Conservation (phyloP, 106 monocot species). For the Platanthera zijinensis region DNA sequence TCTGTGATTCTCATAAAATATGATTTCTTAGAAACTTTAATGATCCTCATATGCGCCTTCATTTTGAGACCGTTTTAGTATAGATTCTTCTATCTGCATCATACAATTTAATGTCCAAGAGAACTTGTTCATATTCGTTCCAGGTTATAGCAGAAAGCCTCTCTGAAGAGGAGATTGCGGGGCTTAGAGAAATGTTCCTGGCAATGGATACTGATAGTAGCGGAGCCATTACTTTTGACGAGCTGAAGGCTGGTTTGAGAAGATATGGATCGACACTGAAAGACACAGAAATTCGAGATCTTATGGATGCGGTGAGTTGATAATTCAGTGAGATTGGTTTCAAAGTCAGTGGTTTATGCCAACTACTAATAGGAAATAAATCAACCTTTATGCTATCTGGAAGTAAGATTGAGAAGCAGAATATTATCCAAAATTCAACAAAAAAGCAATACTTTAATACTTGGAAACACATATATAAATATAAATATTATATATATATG, state of each 20-base stretch:
- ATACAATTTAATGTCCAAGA: background rate
- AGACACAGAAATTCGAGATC: slow-evolving; percentile 57
- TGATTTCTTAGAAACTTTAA: background rate
- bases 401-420: no score
- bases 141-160: slow-evolving; percentile 65
- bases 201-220: slow-evolving; percentile 59
- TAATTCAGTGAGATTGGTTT: background rate
- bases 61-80: background rate
- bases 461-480: no score
- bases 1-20: background rate
- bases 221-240: slow-evolving; percentile 60
- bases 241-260: slow-evolving; percentile 50
- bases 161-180: slow-evolving; percentile 68
- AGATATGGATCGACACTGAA: slow-evolving; percentile 55
- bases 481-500: no score
- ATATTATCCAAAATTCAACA: no score
- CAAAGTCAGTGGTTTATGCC: no score
- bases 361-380: no score
- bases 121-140: background rate
- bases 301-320: slow-evolving; percentile 59
- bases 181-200: slow-evolving; percentile 51
- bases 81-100: background rate
- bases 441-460: no score
- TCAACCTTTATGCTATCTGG: no score
- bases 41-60: background rate